Base-by-base conservation (phyloP, 116 monocot genomes). In the Cymodocea nodosa region DNA sequence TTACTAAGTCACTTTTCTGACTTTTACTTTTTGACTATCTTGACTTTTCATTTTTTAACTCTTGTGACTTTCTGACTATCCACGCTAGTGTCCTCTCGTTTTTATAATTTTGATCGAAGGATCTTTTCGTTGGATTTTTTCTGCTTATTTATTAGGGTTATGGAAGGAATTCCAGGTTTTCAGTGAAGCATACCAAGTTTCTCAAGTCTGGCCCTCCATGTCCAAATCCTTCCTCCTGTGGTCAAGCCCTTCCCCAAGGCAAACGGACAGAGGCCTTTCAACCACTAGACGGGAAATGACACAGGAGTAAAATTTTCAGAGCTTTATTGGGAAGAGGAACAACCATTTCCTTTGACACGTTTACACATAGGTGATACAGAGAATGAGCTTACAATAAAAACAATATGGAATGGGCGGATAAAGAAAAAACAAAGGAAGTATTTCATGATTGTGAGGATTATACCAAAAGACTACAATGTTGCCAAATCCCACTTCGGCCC, bases 41-140 rank as follows among this genome's bases (percentile, higher is more conserved):
- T n/a, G n/a, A n/a, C n/a, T n/a, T n/a, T n/a, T n/a, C n/a, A n/a
- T n/a, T n/a, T n/a, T n/a, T n/a, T n/a, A n/a, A n/a, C n/a, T n/a
- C n/a, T n/a, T n/a, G n/a, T n/a, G n/a, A n/a, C n/a, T n/a, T n/a
- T n/a, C n/a, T n/a, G n/a, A n/a, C n/a, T n/a, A n/a, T n/a, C n/a
- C n/a, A n/a, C n/a, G n/a, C n/a, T n/a, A 57, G 23, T 66, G 75
- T 83, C 78, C 82, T 82, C 22, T 75, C 34, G 34, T 72, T 82
- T 23, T 59, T 70, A 54, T 60, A 68, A 64, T 19, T n/a, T n/a
- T 44, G 62, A 59, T 58, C 72, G 76, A 69, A 49, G 58, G 58
- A n/a, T 15, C 25, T 61, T 58, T 72, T 52, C 20, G 59, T 59
- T 50, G 51, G 51, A 55, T 76, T 69, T 23, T n/a, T 50, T 65